Base-by-base conservation (phyloP, 352 stramenopile genomes). In the Achlya hypogyna region DNA sequence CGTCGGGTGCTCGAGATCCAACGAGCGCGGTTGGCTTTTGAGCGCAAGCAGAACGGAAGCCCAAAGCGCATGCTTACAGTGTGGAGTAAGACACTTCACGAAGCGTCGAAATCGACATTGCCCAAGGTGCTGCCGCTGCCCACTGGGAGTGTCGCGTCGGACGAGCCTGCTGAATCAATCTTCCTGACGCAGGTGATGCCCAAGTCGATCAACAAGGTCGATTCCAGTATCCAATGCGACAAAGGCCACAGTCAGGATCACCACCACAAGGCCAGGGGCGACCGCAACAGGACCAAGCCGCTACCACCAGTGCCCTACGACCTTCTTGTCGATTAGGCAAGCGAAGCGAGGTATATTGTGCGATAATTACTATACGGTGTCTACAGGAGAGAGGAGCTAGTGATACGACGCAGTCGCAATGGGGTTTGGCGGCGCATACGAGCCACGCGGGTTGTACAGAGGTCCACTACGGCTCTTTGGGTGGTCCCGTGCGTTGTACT, bases 291-390 rank as follows among this genome's bases (percentile, higher is more conserved):
- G 6, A 6, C 6, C 6, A 6, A 42, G 34, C 34, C 34, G 34
- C 6, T 42, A 14, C 34, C 34, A 42, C 6, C 34, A 42, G 6
- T 42, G 34, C 14, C 34, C 34, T 42, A 42, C 34, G 34, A 42
- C 6, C 34, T 42, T 6, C 34, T 42, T 42, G 34, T 42, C 14
- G 34, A 42, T 42, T 6, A 42, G 6, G 34, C n/a, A n/a, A n/a
- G n/a, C n/a, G n/a, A n/a, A n/a, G n/a, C n/a, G n/a, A n/a, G n/a
- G n/a, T n/a, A n/a, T n/a, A n/a, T n/a, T n/a, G n/a, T n/a, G n/a
- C n/a, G n/a, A n/a, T 54, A 54, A 54, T 54, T 54, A 54, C 49
- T 54, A 54, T 54, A 54, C 29, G 49, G 49, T 6, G 49, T 54
- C 49, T 54, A 54, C 49, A 54, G 29, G 29, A 14, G 23, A 6